Conservation (phyloP, 1,284 basidiomycete genomes). For the Sporisorium scitamineum region DNA sequence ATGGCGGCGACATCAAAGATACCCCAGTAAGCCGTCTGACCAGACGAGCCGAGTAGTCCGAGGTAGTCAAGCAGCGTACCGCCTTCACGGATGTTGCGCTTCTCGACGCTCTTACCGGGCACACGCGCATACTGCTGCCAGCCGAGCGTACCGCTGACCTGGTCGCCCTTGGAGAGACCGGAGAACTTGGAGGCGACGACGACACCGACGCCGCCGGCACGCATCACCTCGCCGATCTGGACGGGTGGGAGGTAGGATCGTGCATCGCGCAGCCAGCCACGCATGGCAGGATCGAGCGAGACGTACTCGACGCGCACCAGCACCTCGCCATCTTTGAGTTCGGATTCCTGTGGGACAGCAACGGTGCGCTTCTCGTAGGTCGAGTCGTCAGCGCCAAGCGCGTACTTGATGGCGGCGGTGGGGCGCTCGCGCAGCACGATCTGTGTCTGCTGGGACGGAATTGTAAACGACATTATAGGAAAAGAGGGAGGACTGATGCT, state of each 20-base stretch:
- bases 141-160: slow-evolving; percentile 49
- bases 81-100: slow-evolving; percentile 36
- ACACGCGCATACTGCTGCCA: slow-evolving; percentile 57
- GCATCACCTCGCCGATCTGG: slow-evolving; percentile 84
- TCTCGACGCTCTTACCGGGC: slow-evolving; percentile 46
- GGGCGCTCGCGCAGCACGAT: slow-evolving; percentile 68
- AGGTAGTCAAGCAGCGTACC: slow-evolving; percentile 61
- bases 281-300: slow-evolving; percentile 74
- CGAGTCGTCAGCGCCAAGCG: slow-evolving; percentile 48
- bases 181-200: slow-evolving; percentile 72
- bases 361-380: slow-evolving; percentile 57
- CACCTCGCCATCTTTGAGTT: slow-evolving; percentile 60
- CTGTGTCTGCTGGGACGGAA: slow-evolving; percentile 44
- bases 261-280: slow-evolving; percentile 80
- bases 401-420: slow-evolving; percentile 57
- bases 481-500: neutral
- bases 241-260: slow-evolving; percentile 74
- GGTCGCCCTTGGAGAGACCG: slow-evolving; percentile 49
- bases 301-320: slow-evolving; percentile 66
- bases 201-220: slow-evolving; percentile 78
- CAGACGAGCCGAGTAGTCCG: slow-evolving; percentile 67
- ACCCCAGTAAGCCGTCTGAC: slow-evolving; percentile 69
- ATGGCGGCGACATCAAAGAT: slow-evolving; percentile 54
- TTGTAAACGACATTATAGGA: slow-evolving; percentile 32
- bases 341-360: slow-evolving; percentile 34